Base-by-base conservation (phyloP, 2,329 filamentous ascomycete species). In the Aspergillus terreus region DNA sequence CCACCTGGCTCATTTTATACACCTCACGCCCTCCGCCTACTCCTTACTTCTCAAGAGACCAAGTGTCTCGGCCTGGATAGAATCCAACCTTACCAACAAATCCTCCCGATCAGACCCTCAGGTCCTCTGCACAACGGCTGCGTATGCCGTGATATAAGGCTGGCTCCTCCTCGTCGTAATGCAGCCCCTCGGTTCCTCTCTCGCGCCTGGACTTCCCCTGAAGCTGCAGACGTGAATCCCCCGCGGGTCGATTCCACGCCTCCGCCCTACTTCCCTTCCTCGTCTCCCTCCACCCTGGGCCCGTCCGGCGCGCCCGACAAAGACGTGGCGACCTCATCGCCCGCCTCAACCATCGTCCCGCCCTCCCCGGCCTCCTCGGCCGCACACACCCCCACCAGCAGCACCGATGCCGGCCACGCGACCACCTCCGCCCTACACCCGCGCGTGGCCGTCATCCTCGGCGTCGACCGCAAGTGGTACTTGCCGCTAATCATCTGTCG, bases 401-500 rank as follows among this genome's bases (percentile, higher is more conserved):
- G 56, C 58, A 64, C 62, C 53, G 63, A 70, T 62, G 60, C 59
- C 48, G 60, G 60, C 36, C 64, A 65, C 33, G 45, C 58, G 51
- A 50, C 60, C 42, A 48, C 64, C 10, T 72, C 71, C 35, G 69
- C 73, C 47, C 77, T 90, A 41, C 87, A 91, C 64, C 88, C 88
- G 11, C 87, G 88, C 50, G 83, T 92, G 50, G 88, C 88, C 56
- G 87, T 91, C 61, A 81, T 90, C 30, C 79, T 92, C 44, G 88
- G 88, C 47, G 82, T 94, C 14, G 84, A 86, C 49, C 78, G 78
- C 56, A 78, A 78, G 55, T 92, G 88, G 85, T 85, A 92, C 67
- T 77, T 87, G 40, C 85, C 86, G 52, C 79, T 92, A 49, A 83
- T 90, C 57, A 76, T 86, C 56, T 85, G 87, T 60, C 84, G 89